A percentile compares a stretch with the other conserved stretches of the same genome.
phyloP scores from a whole-genome alignment of 345 rosid species.

The Rhodamnia argentea region DNA sequence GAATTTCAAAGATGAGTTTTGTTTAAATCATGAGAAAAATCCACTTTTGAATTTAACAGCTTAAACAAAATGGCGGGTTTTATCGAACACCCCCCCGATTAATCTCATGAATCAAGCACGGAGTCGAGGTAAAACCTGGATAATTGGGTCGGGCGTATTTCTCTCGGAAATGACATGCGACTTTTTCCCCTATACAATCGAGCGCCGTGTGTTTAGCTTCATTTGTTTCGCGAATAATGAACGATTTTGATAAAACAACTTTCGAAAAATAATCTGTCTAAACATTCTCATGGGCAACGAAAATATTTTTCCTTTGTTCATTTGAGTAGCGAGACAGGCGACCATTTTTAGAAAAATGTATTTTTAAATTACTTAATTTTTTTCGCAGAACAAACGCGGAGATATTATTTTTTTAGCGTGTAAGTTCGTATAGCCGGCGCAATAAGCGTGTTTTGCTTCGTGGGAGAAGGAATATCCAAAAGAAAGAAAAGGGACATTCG shows the following conservation, averaged over 20 bases:
- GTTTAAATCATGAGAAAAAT: background rate
- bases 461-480: background rate
- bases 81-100: too few relatives aligned
- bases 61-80: too few relatives aligned
- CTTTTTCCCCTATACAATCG: too few relatives aligned
- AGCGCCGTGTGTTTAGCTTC: fast-evolving
- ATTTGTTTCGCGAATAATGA: fast-evolving
- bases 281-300: too few relatives aligned
- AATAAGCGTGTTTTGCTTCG: background rate
- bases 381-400: too few relatives aligned
- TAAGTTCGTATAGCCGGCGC: background rate
- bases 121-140: fast-evolving
- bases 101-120: background rate
- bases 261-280: background rate
- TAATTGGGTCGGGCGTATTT: background rate
- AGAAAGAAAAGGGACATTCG: background rate
- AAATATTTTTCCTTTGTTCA: too few relatives aligned
- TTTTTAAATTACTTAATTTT: too few relatives aligned
- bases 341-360: too few relatives aligned
- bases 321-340: too few relatives aligned
- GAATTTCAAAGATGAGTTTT: background rate
- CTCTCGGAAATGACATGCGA: background rate
- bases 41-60: background rate
- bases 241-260: fast-evolving
- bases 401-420: background rate